These are phyloP conservation scores for Stachybotrys chlorohalonatus DNA, from an alignment of 2,329 filamentous ascomycete species.

Conservation along the genomic window DNA sequence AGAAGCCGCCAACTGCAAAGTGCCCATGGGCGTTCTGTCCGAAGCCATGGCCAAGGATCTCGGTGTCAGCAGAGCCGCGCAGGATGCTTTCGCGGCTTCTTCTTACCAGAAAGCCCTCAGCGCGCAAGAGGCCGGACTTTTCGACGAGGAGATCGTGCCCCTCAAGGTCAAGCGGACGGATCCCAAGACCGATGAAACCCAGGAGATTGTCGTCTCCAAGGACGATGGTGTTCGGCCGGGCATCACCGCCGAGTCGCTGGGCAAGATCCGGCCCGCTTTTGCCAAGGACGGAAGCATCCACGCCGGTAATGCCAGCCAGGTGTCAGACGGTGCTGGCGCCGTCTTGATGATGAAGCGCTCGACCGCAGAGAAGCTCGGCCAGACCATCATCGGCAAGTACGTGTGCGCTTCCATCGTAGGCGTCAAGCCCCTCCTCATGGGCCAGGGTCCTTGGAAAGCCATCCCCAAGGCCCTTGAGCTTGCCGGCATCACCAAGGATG, in stretches of 20 bases:
- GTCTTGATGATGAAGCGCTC: constrained; percentile 93
- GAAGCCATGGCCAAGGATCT: constrained; percentile 92
- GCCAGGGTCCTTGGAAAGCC: constrained; percentile 88
- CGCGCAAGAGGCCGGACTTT: constrained; percentile 83
- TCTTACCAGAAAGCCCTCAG: constrained; percentile 85
- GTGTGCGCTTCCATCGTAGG: constrained; percentile 79
- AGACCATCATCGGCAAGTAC: constrained; percentile 87
- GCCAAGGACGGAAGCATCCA: constrained; percentile 89
- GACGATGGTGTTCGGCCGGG: constrained; percentile 84
- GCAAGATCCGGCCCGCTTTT: constrained; percentile 85
- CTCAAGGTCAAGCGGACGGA: constrained; percentile 82
- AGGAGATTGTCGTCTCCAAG: constrained; percentile 69
- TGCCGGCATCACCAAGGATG: constrained; percentile 75
- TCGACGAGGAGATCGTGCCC: constrained; percentile 84
- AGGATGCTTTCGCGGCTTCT: constrained; percentile 89
- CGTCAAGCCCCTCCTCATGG: constrained; percentile 90
- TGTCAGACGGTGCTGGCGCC: constrained; percentile 90
- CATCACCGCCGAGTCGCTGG: constrained; percentile 80
- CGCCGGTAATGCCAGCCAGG: constrained; percentile 91
- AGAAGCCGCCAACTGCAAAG: constrained; percentile 90
- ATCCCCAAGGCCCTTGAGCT: constrained; percentile 88
- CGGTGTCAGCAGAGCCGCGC: constrained; percentile 58
- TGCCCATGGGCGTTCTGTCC: constrained; percentile 89
- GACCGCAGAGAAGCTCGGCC: constrained; percentile 79
- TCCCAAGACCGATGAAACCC: constrained; percentile 80